Percentiles rank a stretch among this genome's conserved stretches.
Evolutionary conservation across 2,329 filamentous ascomycete genomes (phyloP).

Genomic region (Botrytis byssoidea): DNA sequence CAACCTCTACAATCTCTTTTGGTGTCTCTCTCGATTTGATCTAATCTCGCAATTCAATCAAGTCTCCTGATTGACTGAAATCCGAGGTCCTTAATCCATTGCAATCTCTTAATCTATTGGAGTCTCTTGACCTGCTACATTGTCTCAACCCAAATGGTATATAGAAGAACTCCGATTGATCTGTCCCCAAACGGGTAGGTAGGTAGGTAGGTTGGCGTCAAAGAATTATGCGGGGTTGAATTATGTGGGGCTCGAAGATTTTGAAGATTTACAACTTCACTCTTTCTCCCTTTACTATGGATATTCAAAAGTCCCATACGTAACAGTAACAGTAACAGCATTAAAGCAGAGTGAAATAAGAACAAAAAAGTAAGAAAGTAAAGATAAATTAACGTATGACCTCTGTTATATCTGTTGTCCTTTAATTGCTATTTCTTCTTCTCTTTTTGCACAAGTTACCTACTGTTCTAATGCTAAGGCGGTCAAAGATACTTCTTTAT

Average conservation of each 20-base stretch:
- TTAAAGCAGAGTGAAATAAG: too few species aligned
- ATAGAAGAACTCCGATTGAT: neutral
- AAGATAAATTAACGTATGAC: too few species aligned
- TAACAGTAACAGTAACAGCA: too few species aligned
- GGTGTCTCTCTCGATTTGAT: neutral
- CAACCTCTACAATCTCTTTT: neutral
- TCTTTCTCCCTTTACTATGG: neutral
- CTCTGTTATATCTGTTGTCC: neutral
- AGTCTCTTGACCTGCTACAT: neutral
- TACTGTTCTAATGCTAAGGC: neutral
- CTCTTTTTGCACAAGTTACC: neutral
- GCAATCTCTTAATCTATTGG: too few species aligned
- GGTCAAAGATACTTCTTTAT: neutral
- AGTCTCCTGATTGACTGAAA: neutral
- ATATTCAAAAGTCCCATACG: too few species aligned
- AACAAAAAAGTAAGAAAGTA: too few species aligned
- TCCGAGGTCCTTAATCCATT: too few species aligned
- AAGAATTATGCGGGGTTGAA: neutral
- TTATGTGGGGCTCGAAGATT: neutral
- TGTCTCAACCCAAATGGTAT: neutral
- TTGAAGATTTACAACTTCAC: neutral
- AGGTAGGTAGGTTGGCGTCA: neutral
- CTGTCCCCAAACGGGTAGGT: neutral
- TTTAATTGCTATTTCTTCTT: neutral
- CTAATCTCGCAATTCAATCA: rapidly evolving